Evolutionary conservation across 2,329 filamentous ascomycete species (phyloP), one percentile per base, ranked within the genome.

Genomic region (Aspergillus sp.): DNA sequence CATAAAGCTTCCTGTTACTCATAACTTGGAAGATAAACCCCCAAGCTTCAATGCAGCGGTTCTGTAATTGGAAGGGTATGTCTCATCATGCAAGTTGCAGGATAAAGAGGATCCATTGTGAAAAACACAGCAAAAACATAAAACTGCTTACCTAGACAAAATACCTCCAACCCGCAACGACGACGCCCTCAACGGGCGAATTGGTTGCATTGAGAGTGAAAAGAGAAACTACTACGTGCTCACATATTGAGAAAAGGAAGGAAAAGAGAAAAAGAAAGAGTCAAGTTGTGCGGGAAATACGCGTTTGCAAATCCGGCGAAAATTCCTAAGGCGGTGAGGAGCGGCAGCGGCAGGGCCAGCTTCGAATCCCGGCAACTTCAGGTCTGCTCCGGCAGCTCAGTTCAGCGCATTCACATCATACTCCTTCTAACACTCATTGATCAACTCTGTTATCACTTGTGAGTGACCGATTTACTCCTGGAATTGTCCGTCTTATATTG

Each of bases 41-140:
- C 58, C 72, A 73, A 80, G 79, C 79, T 88, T 85, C 86, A 84
- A 84, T 85, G 86, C 86, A 88, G 86, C 86, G 86, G 86, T 89
- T 88, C 86, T 87, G 79, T 73, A 76, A 73, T 73, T 43, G 62
- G 67, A 64, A 65, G 63, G 70, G 69, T 69, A 63, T 73, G 72
- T 74, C 73, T 81, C 79, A 80, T 82, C 80, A 79, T 76, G 55
- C 59, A 63, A 67, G 52, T 48, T 48, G 58, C 5, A 51, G 58
- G 50, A 51, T 56, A 64, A n/a, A 32, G 5, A 36, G 32, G 32
- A 36, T 12, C 10, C 12, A 13, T 36, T 36, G 32, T 5, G 12
- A 6, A 13, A 36, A 51, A 47, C 57, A 52, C 36, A 52, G 51
- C 32, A 62, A 28, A n/a, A 17, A 39, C 54, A 48, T 41, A 54